Percentiles rank a stretch among this genome's conserved stretches.
Evolutionary conservation across 768 basidiomycete genomes (phyloP).

Genomic region (Cubamyces lactineus): DNA sequence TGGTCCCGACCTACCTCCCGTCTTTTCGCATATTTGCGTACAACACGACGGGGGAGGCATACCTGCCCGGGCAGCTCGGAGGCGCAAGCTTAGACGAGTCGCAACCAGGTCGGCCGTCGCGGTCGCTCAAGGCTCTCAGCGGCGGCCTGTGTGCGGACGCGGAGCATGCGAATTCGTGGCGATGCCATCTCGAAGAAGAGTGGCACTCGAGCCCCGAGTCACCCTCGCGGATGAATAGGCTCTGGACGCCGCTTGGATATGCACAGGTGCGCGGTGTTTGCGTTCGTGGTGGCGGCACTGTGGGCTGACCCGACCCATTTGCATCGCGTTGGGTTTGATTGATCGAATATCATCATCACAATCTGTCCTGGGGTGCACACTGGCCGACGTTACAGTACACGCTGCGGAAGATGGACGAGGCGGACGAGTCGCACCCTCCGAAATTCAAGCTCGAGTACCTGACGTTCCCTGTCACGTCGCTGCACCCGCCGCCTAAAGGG

Average conservation of each 20-base stretch:
- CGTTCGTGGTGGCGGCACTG: background rate
- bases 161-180: slow-evolving; percentile 61
- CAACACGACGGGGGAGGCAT: slow-evolving; percentile 58
- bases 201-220: slow-evolving; percentile 66
- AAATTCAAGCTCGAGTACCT: slow-evolving; percentile 78
- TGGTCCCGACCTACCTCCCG: slow-evolving; percentile 89
- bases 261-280: slow-evolving; percentile 65
- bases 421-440: slow-evolving; percentile 53
- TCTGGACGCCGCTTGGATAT: slow-evolving; percentile 80
- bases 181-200: slow-evolving; percentile 59
- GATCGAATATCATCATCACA: background rate
- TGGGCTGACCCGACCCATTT: background rate
- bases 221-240: slow-evolving; percentile 71
- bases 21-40: slow-evolving; percentile 81
- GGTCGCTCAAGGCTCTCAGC: slow-evolving; percentile 17
- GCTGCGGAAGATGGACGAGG: slow-evolving; percentile 52
- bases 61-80: slow-evolving; percentile 43
- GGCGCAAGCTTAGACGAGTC: slow-evolving; percentile 37
- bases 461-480: slow-evolving; percentile 54
- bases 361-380: too few relatives aligned
- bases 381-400: slow-evolving; percentile 53
- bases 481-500: slow-evolving; percentile 41
- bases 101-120: slow-evolving; percentile 18
- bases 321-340: slow-evolving; percentile 10
- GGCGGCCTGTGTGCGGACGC: slow-evolving; percentile 50